Base-by-base conservation (phyloP, 768 basidiomycete genomes). In the Agrocybe pediades region DNA sequence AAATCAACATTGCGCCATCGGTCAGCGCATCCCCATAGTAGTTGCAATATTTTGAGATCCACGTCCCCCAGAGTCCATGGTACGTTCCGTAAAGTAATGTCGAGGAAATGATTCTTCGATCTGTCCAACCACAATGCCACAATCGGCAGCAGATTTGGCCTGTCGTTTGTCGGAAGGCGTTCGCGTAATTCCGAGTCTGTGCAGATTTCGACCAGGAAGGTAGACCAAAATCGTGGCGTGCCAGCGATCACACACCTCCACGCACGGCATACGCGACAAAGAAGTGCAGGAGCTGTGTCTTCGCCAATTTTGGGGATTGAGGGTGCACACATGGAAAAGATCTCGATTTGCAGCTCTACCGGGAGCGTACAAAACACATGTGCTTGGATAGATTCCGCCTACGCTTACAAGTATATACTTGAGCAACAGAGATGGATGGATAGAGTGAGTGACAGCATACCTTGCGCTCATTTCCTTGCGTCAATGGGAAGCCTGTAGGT, bases 151-250 rank as follows among this genome's bases (percentile, higher is more conserved):
- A 65, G 51, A 44, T 63, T 46, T n/a, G n/a, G 4, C 33, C 33
- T 36, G 33, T 11, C 13, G 11, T 11, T 36, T 13, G 11, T 13
- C 17, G 56, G 44, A 30, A 61, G 53, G 20, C 59, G 50, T 19
- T 41, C 20, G 4, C 50, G 59, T 45, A 27, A 61, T 50, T 58
- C 63, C 29, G 56, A 47, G 6, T n/a, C n/a, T n/a, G n/a, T n/a
- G n/a, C n/a, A n/a, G 25, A 73, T 55, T 19, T 71, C 64, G 54
- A 79, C 56, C 49, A 69, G 63, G 50, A 83, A 75, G 1, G 74
- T 71, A 13, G 75, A 72, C 82, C 82, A 83, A 21, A 83, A 63
- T 48, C 67, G 69, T 8, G 81, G 77, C 0, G 74, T 75, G 6
- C 64, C 62, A 15, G 68, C 44, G 21, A 67, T 73, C 13, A 81